Evolutionary conservation across 306 rosid species (phyloP).

Genomic region (Malus fusca): DNA sequence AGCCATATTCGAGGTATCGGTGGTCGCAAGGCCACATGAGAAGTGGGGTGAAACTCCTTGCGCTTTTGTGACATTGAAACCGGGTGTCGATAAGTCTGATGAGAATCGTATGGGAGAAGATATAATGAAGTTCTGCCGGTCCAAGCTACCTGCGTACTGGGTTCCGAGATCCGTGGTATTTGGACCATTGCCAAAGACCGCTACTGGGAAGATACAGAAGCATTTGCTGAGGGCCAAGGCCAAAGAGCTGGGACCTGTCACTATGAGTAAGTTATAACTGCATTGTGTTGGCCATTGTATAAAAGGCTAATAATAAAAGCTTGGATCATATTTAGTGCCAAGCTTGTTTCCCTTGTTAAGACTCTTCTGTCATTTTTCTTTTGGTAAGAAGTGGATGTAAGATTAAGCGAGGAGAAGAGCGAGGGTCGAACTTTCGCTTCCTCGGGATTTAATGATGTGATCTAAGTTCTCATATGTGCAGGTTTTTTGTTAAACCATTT

Average conservation of each 20-base stretch:
- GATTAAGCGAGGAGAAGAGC: neutral
- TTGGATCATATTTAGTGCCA: neutral
- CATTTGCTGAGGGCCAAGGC: slow-evolving; percentile 73
- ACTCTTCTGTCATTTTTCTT: neutral
- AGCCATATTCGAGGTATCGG: slow-evolving; percentile 60
- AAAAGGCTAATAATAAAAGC: neutral
- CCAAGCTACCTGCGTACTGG: slow-evolving; percentile 83
- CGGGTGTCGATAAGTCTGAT: slow-evolving; percentile 40
- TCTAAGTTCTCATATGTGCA: neutral
- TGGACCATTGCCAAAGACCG: slow-evolving; percentile 66
- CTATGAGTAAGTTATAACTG: slow-evolving; percentile 33
- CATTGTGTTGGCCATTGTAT: neutral
- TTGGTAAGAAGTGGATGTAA: neutral
- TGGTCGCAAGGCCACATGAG: slow-evolving; percentile 81
- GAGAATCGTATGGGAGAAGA: slow-evolving; percentile 49
- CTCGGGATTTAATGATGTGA: neutral
- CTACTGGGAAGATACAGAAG: slow-evolving; percentile 78
- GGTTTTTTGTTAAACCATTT: too few relatives aligned
- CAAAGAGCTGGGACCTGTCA: slow-evolving; percentile 60
- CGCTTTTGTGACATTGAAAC: slow-evolving; percentile 74
- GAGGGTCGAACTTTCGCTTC: neutral
- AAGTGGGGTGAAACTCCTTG: slow-evolving; percentile 93
- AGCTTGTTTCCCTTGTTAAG: neutral
- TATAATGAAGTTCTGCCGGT: slow-evolving; percentile 62
- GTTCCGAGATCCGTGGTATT: slow-evolving; percentile 65